Base-by-base conservation (phyloP, 2,329 filamentous ascomycete genomes). In the Chrysoporthe austroafricana region DNA sequence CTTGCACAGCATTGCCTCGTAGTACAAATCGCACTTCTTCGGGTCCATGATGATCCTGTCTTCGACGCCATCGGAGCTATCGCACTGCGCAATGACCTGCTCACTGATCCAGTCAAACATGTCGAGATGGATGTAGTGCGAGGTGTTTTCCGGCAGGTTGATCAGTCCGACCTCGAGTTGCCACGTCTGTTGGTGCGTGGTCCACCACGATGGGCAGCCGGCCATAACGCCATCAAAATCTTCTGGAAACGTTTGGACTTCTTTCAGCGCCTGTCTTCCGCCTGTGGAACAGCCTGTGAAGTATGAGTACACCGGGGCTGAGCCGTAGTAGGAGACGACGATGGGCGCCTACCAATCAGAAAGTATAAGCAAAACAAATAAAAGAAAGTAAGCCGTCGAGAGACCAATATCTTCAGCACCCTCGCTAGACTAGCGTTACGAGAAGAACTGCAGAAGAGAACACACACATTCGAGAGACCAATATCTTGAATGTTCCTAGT, bases 221-320 rank as follows among this genome's bases (percentile, higher is more conserved):
- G 84, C 85, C 1, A 88, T 75, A 21, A 87, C 81, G 32, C 86
- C 86, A 62, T 89, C 85, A 63, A 87, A 88, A 68, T 88, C 85
- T 0, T 83, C 77, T 0, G 87, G 85, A 68, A 82, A 88, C 13
- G 76, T 72, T 71, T 89, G 82, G 0, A 84, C 82, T 9, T 82
- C 81, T 64, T 84, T 85, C 44, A 87, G 76, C 3, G 85, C 87
- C 77, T 89, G 85, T 0, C 87, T 79, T 0, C 88, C 86, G 7
- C 88, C 87, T 0, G 85, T 84, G 0, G 85, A 88, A 72, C 87
- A 89, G 4, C 88, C 87, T 2, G 83, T 72, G 70, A 84, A 89
- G 74, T 89, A 89, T 0, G 80, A 82, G 63, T 82, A 83, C 0
- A 76, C 73, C 0, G 78, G 73, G 0, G 46, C 6, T 2, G 66